A percentile compares a stretch with the other conserved stretches of the same genome.
Evolutionary conservation across 2,329 filamentous ascomycete genomes (phyloP).

Genomic region (Microsporum canis): DNA sequence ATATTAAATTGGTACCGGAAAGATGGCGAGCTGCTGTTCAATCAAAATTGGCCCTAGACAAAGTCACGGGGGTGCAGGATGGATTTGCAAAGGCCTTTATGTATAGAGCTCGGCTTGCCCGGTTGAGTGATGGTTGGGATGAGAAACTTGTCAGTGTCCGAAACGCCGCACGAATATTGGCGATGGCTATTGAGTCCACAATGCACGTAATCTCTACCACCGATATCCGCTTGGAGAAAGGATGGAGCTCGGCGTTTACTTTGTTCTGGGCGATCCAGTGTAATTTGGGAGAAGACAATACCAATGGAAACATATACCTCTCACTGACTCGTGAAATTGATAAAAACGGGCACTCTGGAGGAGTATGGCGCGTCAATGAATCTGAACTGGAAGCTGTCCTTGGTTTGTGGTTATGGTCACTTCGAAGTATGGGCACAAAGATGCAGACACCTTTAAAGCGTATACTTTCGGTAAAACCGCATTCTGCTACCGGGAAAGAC

Average conservation of each 20-base stretch:
- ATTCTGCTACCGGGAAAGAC: not conserved
- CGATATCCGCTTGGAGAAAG: not conserved
- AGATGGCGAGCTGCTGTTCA: not conserved
- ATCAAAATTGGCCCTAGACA: not conserved
- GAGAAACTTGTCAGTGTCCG: not conserved
- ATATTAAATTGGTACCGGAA: not conserved
- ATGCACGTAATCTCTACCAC: not conserved
- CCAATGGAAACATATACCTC: constrained; percentile 2
- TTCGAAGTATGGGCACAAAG: constrained; percentile 9
- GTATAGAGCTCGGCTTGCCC: not conserved
- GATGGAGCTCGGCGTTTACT: not conserved
- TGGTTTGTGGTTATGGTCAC: constrained; percentile 25
- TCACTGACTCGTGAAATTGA: constrained; percentile 4
- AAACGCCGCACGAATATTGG: not conserved
- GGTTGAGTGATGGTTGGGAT: not conserved
- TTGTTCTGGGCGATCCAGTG: not conserved
- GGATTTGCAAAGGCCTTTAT: not conserved
- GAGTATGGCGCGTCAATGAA: constrained; percentile 18
- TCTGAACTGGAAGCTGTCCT: constrained; percentile 24
- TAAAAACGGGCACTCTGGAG: not conserved
- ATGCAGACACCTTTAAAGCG: constrained; percentile 6
- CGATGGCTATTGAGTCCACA: not conserved
- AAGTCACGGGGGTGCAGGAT: not conserved
- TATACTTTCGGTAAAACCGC: not conserved
- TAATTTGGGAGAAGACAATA: not conserved